Evolutionary conservation across 257 asterid genomes (phyloP).

Genomic region (Oldenlandia corymbosa): DNA sequence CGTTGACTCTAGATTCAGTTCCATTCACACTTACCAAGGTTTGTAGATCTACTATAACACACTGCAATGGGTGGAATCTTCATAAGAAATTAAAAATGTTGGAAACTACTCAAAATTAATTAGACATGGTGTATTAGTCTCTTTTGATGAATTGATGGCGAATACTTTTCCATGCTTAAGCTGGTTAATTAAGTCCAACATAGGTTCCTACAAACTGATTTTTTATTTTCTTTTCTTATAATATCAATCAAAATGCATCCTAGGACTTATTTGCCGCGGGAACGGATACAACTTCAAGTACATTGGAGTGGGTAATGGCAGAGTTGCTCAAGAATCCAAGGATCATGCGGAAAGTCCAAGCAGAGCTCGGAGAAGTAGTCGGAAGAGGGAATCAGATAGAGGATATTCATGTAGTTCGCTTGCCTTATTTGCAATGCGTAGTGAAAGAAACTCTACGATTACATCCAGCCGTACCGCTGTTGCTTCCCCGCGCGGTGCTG

Average conservation of each 20-base stretch:
- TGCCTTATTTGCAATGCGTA: slow-evolving; percentile 52
- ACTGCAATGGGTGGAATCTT: no score
- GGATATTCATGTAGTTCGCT: slow-evolving; percentile 40
- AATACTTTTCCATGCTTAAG: no score
- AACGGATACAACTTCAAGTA: slow-evolving; percentile 23
- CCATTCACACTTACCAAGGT: no score
- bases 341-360: slow-evolving; percentile 41
- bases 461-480: slow-evolving; percentile 72
- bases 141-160: no score
- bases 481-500: slow-evolving; percentile 39
- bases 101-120: no score
- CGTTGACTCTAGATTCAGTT: no score
- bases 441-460: slow-evolving; percentile 60
- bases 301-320: slow-evolving; percentile 81
- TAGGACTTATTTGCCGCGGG: slow-evolving; percentile 74
- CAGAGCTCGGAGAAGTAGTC: slow-evolving; percentile 46
- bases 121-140: no score
- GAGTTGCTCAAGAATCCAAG: slow-evolving; percentile 56
- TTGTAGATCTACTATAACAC: no score
- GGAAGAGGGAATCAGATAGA: slow-evolving; percentile 43
- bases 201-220: no score
- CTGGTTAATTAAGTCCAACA: no score
- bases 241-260: slow-evolving; percentile 12
- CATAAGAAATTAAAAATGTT: no score
- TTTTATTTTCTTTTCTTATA: no score